Conservation (phyloP, 306 rosid genomes). For the peach (Prunus persica) region Prunus_persica_NCBIv2 NC_034009.1:5714501-5715000, state of each 20-base stretch:
- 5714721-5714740: too few species aligned
- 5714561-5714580: too few species aligned
- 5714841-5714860: not conserved
- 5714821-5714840: not conserved
- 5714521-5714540: too few species aligned
- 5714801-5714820: not conserved
- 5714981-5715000: not conserved
- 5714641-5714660: too few species aligned
- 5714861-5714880: not conserved
- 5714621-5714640: too few species aligned
- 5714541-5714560: too few species aligned
- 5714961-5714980: not conserved
- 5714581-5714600: too few species aligned
- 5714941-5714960: not conserved
- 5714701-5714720: too few species aligned
- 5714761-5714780: not conserved
- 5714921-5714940: slow-evolving; percentile 20
- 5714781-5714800: not conserved
- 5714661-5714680: too few species aligned
- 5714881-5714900: not conserved
- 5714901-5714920: not conserved
- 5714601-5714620: too few species aligned
- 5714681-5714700: too few species aligned
- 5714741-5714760: not conserved
- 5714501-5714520: too few species aligned